Evolutionary conservation across 2,329 filamentous ascomycete species (phyloP), one percentile per base, ranked within the genome.

Genomic region (Samsoniella hepiali): DNA sequence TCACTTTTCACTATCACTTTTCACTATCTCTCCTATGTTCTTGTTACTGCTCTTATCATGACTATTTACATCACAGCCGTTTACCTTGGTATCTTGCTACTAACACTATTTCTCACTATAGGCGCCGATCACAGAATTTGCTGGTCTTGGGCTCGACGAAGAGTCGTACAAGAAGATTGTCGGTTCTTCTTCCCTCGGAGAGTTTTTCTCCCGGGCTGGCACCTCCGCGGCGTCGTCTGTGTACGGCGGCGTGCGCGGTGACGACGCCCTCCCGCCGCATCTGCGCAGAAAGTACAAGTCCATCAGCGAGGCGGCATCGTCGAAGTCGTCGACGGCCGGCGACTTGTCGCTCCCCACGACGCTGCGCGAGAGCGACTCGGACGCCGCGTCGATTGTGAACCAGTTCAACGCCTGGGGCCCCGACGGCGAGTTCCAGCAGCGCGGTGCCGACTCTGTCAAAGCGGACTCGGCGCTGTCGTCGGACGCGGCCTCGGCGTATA

Each of bases 121-220:
- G 73, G 71, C 70, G 5, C 72, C 72, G 1, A 67, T 75, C 6
- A 67, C 70, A 1, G 63, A 63, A 1, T 54, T 71, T 1, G 63
- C 66, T 1, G 65, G 68, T 0, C 68, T 74, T 15, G 69, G 71
- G 0, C 60, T 75, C 1, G 56, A 58, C 5, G 59, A 68, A 13
- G 42, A 50, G 7, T 17, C 63, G 2, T 55, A 64, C 31, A 10
- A 42, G n/a, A 9, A 40, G 22, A 22, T 22, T n/a, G 15, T 42
- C 8, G 34, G 36, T 2, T 5, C n/a, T 3, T 15, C 34, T 5
- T 40, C 34, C 27, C 22, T 50, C 3, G 13, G 9, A 7, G n/a
- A 54, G 40, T 29, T 61, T 4, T 17, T 61, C 3, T 54, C 58
- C 3, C 32, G n/a, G 1, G 3, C 6, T 3, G 22, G n/a, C 22